Conservation (phyloP, 2,329 filamentous ascomycete species). For the Paraconiothyrium brasiliense region DNA sequence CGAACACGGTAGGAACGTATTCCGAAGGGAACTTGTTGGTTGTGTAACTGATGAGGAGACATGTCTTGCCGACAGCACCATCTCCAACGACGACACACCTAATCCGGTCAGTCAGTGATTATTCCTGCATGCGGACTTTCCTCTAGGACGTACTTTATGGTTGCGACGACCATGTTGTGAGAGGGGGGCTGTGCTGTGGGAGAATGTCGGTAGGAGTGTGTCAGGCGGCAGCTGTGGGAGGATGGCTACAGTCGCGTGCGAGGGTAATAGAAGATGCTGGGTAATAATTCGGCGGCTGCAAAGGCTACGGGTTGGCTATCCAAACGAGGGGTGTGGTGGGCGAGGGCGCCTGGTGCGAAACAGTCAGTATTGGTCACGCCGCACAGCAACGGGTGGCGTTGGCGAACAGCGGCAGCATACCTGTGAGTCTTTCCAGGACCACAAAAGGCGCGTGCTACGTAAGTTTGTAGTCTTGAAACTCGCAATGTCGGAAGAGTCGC, state of each 20-base stretch:
- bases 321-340: conserved; percentile 48
- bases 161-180: conserved; percentile 51
- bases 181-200: conserved; percentile 13
- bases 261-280: background rate
- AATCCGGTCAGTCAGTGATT: conserved; percentile 15
- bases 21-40: conserved; percentile 99
- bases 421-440: conserved; percentile 41
- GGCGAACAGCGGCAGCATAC: conserved; percentile 39
- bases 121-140: background rate
- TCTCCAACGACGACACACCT: conserved; percentile 99
- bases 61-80: conserved; percentile 99
- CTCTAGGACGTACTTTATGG: conserved; percentile 50
- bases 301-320: conserved; percentile 38
- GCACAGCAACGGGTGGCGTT: conserved; percentile 30
- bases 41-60: conserved; percentile 98
- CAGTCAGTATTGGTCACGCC: conserved; percentile 36
- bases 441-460: conserved; percentile 47
- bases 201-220: conserved; percentile 3
- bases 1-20: conserved; percentile 99
- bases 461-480: conserved; percentile 50
- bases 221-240: background rate
- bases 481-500: conserved; percentile 46
- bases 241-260: conserved; percentile 3
- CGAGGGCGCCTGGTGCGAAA: conserved; percentile 37
- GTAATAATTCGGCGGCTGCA: conserved; percentile 10